These are phyloP conservation scores for Hippophae tibetana DNA, from an alignment of 306 rosid species.

Conservation along the genomic window DNA sequence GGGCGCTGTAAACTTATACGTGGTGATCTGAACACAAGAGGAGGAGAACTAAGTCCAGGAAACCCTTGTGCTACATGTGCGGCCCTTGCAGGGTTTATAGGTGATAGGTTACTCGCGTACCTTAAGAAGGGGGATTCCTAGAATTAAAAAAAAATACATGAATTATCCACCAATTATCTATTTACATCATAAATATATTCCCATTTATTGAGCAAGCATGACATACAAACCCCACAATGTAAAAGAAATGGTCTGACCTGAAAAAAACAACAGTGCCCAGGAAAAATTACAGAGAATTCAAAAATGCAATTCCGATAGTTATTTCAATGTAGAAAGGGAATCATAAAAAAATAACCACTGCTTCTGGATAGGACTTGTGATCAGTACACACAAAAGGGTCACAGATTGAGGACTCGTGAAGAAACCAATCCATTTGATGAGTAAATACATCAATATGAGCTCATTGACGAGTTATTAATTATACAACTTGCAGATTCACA, in stretches of 20 bases:
- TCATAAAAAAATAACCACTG: neutral
- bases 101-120: constrained; percentile 35
- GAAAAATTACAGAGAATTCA: neutral
- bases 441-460: no score
- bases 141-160: constrained; percentile 8
- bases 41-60: constrained; percentile 40
- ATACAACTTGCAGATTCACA: no score
- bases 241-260: neutral
- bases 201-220: neutral
- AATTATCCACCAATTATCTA: neutral
- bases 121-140: constrained; percentile 50
- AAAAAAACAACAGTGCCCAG: neutral
- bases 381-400: no score
- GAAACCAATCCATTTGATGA: no score
- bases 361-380: no score
- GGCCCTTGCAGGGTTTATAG: constrained; percentile 33
- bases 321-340: neutral
- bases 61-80: constrained; percentile 23
- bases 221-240: neutral
- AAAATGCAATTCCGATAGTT: neutral
- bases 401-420: no score
- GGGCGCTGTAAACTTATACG: constrained; percentile 26
- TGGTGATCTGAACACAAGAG: constrained; percentile 49
- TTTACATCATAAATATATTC: neutral
- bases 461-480: no score